phyloP scores from a whole-genome alignment of 2,329 filamentous ascomycete species.

The Verticillium isaacii region DNA sequence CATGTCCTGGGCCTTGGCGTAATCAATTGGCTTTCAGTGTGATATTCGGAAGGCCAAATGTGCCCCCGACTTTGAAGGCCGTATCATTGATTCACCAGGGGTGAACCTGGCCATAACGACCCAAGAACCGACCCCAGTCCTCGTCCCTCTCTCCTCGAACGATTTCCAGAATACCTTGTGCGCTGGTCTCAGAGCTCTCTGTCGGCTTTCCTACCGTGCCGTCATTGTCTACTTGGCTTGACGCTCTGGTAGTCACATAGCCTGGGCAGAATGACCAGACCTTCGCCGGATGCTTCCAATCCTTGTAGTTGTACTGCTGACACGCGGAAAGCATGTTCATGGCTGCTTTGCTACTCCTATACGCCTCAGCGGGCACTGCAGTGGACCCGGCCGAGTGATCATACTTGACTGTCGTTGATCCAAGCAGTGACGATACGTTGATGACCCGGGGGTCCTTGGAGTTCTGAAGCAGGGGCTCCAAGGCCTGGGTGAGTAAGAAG shows the following conservation, averaged over 20 bases:
- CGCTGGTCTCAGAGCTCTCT: constrained; percentile 19
- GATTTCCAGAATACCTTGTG: constrained; percentile 17
- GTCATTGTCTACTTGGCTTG: constrained; percentile 11
- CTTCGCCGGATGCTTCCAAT: constrained; percentile 20
- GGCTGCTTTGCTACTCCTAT: constrained; percentile 30
- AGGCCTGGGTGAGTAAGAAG: constrained; percentile 20
- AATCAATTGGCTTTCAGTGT: too few relatives aligned
- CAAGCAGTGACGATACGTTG: constrained; percentile 25
- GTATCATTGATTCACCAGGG: not conserved
- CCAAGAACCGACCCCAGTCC: constrained; percentile 16
- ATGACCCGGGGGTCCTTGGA: constrained; percentile 21
- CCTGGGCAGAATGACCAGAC: constrained; percentile 29
- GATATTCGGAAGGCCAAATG: too few relatives aligned
- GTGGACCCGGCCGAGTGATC: constrained; percentile 12
- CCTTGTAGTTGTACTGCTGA: constrained; percentile 18
- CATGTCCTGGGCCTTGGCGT: too few relatives aligned
- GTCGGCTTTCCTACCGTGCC: constrained; percentile 18
- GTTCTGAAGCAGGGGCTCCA: constrained; percentile 25
- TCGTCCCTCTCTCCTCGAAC: constrained; percentile 21
- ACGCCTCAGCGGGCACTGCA: constrained; percentile 17
- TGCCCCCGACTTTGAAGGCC: too few relatives aligned
- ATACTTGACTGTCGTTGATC: constrained; percentile 22
- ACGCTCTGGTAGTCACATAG: constrained; percentile 18
- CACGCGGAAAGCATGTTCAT: constrained; percentile 30
- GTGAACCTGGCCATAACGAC: not conserved